Conservation (phyloP, 495 filamentous ascomycete species). For the Tuber brumale region DNA sequence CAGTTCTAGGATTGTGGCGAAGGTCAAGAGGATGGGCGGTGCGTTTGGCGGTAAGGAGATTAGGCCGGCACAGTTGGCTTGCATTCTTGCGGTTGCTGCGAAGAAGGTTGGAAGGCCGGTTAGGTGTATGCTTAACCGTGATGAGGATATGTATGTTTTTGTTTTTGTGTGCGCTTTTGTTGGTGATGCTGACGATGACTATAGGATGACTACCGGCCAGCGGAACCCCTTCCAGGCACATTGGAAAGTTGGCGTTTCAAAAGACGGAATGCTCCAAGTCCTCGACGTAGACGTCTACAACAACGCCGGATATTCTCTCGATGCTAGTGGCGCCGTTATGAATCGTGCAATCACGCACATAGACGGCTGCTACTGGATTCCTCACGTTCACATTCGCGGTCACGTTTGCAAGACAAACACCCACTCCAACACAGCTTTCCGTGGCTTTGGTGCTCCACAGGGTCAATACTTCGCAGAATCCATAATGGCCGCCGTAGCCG, state of each 20-base stretch:
- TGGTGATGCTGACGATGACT: constrained; percentile 2
- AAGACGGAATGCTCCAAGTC: constrained; percentile 44
- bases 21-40: constrained; percentile 46
- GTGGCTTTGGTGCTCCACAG: constrained; percentile 46
- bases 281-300: constrained; percentile 45
- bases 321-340: constrained; percentile 46
- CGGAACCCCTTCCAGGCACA: constrained; percentile 45
- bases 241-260: constrained; percentile 46
- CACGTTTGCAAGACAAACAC: constrained; percentile 46
- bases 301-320: constrained; percentile 45
- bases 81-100: constrained; percentile 44
- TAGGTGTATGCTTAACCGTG: constrained; percentile 46
- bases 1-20: constrained; percentile 45
- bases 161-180: background rate
- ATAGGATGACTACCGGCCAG: constrained; percentile 43
- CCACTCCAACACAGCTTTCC: constrained; percentile 46
- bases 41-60: constrained; percentile 47
- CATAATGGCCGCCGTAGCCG: constrained; percentile 45
- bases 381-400: constrained; percentile 44
- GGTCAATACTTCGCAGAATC: constrained; percentile 45
- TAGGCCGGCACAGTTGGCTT: constrained; percentile 43
- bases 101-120: constrained; percentile 45
- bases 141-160: constrained; percentile 46
- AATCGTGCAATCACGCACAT: constrained; percentile 45
- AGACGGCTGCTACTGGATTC: constrained; percentile 45